Base-by-base conservation (phyloP, 495 filamentous ascomycete genomes). In the Lepraria neglecta region DNA sequence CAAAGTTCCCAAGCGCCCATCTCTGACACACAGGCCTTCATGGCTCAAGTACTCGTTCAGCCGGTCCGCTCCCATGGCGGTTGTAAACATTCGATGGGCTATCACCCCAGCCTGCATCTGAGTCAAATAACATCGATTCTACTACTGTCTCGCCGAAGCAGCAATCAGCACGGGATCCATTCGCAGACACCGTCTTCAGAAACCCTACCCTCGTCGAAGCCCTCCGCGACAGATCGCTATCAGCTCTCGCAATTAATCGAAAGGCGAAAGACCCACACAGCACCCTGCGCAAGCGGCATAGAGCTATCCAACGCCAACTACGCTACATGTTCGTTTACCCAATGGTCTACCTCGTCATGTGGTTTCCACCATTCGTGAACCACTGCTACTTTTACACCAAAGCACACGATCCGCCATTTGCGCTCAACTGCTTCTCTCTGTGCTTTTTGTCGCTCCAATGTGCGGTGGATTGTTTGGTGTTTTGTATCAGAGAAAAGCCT, bases 321-420 rank as follows among this genome's bases (percentile, higher is more conserved):
- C 79, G 84, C 48, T 76, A 85, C 33, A 72, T 90, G 3, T 87
- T 90, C 67, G 81, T 86, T 51, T 90, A 91, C 70, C 88, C 88
- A 7, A 66, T 83, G 15, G 75, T 85, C 54, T 90, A 90, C 74
- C 76, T 85, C n/a, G 65, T 83, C 30, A 80, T 87, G 72, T 91
- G 88, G 88, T 69, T 87, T 42, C 71, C 84, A n/a, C 87, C 88
- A 14, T 88, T 90, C 68, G 71, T 85, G 15, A 75, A 74, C 28
- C 82, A 90, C 69, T 75, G 80, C 56, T 88, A 85, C 72, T 75
- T 79, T 55, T 78, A 86, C 65, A 65, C 71, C 55, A 81, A 75
- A 52, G 75, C 74, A 17, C 62, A 68, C 24, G 65, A 82, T 60
- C 78, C 81, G 12, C 78, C 80, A 5, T 80, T 79, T 50, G 76